Percentiles rank a stretch among this genome's conserved stretches.
These are phyloP conservation scores for Kwoniella dejecticola DNA, from an alignment of 768 basidiomycete genomes.

Conservation along the genomic window DNA sequence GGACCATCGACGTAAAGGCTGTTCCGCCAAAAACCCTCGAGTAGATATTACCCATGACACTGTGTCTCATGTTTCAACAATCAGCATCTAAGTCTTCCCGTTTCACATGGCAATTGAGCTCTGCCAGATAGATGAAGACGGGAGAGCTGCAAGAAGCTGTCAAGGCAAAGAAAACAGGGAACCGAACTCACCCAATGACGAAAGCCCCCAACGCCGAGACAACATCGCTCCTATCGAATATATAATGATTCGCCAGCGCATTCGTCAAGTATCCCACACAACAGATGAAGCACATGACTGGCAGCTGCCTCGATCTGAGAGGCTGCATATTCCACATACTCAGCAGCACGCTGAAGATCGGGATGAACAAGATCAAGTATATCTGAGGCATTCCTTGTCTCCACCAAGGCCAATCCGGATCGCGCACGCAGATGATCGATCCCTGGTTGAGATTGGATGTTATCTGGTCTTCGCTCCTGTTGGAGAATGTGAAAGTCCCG, in stretches of 20 bases:
- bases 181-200: slow-evolving; percentile 63
- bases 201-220: slow-evolving; percentile 79
- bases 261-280: slow-evolving; percentile 61
- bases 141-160: no score
- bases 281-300: slow-evolving; percentile 62
- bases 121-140: no score
- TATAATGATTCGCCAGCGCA: slow-evolving; percentile 77
- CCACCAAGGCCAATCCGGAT: slow-evolving; percentile 69
- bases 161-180: neutral
- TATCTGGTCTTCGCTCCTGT: slow-evolving; percentile 35
- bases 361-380: slow-evolving; percentile 54
- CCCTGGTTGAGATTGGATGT: slow-evolving; percentile 59
- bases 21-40: slow-evolving; percentile 65
- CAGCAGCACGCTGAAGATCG: slow-evolving; percentile 61
- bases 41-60: slow-evolving; percentile 72
- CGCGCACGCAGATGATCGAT: slow-evolving; percentile 68
- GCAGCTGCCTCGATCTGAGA: slow-evolving; percentile 67
- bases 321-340: slow-evolving; percentile 80
- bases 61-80: neutral
- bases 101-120: no score
- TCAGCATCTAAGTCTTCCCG: no score
- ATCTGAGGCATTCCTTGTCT: slow-evolving; percentile 79
- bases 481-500: slow-evolving; percentile 54
- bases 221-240: slow-evolving; percentile 72
- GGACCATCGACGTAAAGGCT: slow-evolving; percentile 81